Conservation (phyloP, 345 rosid species). For the Populus simonii region DNA sequence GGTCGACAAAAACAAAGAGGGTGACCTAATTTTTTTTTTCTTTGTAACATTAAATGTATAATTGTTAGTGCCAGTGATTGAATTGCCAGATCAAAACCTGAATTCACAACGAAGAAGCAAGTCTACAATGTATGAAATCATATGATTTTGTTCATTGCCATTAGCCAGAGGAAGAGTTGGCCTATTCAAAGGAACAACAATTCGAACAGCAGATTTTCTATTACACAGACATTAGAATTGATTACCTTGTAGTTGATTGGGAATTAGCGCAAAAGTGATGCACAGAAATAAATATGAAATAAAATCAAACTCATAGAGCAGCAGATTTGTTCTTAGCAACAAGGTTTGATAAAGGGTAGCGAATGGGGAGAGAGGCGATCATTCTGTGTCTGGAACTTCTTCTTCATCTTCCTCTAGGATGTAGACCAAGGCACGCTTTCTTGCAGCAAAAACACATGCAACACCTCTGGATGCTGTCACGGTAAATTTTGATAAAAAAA, state of each 20-base stretch:
- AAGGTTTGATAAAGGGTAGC: neutral
- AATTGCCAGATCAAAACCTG: neutral
- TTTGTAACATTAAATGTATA: neutral
- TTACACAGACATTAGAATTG: neutral
- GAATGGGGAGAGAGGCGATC: neutral
- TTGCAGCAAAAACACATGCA: slow-evolving; percentile 65
- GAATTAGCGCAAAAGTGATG: neutral
- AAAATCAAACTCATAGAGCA: neutral
- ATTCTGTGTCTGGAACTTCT: slow-evolving; percentile 40
- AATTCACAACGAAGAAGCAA: neutral
- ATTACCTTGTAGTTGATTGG: neutral
- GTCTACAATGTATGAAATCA: neutral
- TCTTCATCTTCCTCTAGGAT: slow-evolving; percentile 70
- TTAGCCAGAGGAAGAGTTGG: neutral
- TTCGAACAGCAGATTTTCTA: too few relatives aligned
- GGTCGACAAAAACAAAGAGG: neutral
- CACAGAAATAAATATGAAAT: neutral
- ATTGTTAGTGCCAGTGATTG: neutral
- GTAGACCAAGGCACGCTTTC: slow-evolving; percentile 66
- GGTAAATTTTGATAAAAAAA: neutral
- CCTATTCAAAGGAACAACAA: neutral
- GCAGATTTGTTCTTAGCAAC: neutral
- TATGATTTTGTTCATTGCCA: neutral
- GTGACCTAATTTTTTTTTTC: neutral
- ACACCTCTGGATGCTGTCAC: slow-evolving; percentile 68